Evolutionary conservation across 1,284 basidiomycete species (phyloP).

Genomic region (Acaromyces ingoldii): DNA sequence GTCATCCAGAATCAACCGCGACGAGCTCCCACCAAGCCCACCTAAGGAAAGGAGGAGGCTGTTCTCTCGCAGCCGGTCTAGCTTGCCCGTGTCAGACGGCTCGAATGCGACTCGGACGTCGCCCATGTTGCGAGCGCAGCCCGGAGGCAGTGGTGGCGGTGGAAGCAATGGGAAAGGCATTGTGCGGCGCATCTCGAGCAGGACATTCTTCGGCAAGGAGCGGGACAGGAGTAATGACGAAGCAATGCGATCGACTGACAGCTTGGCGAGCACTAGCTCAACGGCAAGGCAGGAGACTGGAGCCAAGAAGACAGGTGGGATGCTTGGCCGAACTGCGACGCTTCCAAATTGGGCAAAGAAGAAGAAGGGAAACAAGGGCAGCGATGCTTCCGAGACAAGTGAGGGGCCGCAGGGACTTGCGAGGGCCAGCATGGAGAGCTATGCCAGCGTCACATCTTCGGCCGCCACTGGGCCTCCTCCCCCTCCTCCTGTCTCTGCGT

Average conservation of each 20-base stretch:
- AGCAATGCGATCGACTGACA: not conserved
- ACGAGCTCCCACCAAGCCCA: too few relatives aligned
- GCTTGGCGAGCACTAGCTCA: not conserved
- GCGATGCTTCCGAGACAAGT: not conserved
- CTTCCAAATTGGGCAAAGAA: not conserved
- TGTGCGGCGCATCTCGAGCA: slow-evolving; percentile 25
- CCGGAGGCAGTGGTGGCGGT: too few relatives aligned
- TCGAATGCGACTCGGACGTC: too few relatives aligned
- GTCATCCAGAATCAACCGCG: too few relatives aligned
- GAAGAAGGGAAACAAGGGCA: not conserved
- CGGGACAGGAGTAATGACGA: not conserved
- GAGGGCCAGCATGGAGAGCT: not conserved
- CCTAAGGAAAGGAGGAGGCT: too few relatives aligned
- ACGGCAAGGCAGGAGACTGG: not conserved
- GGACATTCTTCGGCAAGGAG: slow-evolving; percentile 16
- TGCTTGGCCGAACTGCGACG: not conserved
- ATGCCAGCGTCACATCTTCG: not conserved
- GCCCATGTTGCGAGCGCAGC: too few relatives aligned
- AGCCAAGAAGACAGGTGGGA: not conserved
- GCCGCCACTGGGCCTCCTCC: too few relatives aligned
- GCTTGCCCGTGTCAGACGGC: too few relatives aligned
- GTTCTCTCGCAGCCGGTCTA: too few relatives aligned
- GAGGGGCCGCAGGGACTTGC: not conserved
- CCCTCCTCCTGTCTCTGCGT: too few relatives aligned
- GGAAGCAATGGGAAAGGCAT: too few relatives aligned